phyloP scores from a whole-genome alignment of 768 basidiomycete genomes.

The Gloeophyllum trabeum region DNA sequence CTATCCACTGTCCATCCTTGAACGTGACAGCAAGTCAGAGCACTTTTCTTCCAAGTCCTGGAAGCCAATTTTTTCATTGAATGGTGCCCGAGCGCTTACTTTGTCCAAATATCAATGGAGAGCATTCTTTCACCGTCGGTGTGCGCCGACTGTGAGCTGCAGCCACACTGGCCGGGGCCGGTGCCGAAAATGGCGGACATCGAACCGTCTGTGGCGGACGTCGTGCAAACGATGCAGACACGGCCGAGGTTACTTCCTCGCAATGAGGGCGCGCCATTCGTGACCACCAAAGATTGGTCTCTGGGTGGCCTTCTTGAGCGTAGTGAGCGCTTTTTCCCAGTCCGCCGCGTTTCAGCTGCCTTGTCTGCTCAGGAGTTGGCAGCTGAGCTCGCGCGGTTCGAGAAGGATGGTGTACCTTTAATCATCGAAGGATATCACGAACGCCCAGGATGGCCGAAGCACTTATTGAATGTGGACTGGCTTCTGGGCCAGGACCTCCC shows the following conservation, averaged over 20 bases:
- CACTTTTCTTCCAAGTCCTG: too few relatives aligned
- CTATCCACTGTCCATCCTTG: too few relatives aligned
- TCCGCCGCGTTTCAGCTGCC: slow-evolving; percentile 21
- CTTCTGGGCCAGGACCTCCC: too few relatives aligned
- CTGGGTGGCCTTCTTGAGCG: slow-evolving; percentile 25
- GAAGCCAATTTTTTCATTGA: too few relatives aligned
- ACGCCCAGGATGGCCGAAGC: slow-evolving; percentile 39
- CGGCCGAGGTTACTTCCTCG: background rate
- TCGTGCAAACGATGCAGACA: too few relatives aligned
- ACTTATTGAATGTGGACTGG: slow-evolving; percentile 46
- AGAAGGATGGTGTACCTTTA: slow-evolving; percentile 43
- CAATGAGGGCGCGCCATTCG: slow-evolving; percentile 1
- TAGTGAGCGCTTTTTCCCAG: slow-evolving; percentile 28
- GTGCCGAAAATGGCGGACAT: too few relatives aligned
- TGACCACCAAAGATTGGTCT: slow-evolving; percentile 42
- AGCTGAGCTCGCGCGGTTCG: slow-evolving; percentile 29
- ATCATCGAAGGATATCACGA: slow-evolving; percentile 54
- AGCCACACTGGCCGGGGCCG: too few relatives aligned
- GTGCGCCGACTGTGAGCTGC: too few relatives aligned
- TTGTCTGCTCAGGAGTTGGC: slow-evolving; percentile 11
- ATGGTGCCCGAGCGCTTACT: too few relatives aligned
- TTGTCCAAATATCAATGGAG: too few relatives aligned
- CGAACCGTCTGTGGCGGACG: slow-evolving; percentile 1
- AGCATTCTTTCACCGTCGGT: too few relatives aligned
- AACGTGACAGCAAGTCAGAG: too few relatives aligned